These are phyloP conservation scores for Asterophora parasitica DNA, from an alignment of 768 basidiomycete genomes.

Conservation along the genomic window DNA sequence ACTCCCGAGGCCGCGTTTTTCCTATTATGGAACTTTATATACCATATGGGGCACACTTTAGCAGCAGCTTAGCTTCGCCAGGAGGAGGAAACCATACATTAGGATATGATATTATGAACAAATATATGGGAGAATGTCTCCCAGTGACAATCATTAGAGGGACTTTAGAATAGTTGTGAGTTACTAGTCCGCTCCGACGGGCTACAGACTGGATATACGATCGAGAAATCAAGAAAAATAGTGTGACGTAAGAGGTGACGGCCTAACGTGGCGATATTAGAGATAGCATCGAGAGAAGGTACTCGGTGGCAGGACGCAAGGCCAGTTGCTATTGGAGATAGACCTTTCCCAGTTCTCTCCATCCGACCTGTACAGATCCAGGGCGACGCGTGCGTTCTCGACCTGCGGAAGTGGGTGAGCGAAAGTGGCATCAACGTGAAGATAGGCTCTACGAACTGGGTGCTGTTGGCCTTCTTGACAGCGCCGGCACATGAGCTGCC, in stretches of 20 bases:
- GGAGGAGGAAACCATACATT: not conserved
- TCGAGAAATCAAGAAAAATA: conserved; percentile 2
- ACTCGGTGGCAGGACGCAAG: conserved; percentile 69
- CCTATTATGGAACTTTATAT: conserved; percentile 7
- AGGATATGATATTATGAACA: conserved; percentile 5
- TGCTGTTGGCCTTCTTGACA: conserved; percentile 70
- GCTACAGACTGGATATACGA: not conserved
- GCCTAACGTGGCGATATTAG: conserved; percentile 23
- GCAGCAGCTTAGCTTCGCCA: too few species aligned
- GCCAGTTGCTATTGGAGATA: conserved; percentile 63
- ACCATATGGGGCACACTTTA: not conserved
- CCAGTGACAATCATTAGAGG: conserved; percentile 7
- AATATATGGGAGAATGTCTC: conserved; percentile 3
- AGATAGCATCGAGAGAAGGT: conserved; percentile 78
- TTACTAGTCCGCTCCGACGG: not conserved
- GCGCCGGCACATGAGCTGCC: conserved; percentile 77
- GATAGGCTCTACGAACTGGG: conserved; percentile 48
- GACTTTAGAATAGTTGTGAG: not conserved
- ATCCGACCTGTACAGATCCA: conserved; percentile 55
- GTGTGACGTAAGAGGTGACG: not conserved
- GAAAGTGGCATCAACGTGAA: conserved; percentile 4
- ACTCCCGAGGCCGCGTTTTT: not conserved
- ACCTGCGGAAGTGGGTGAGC: conserved; percentile 37
- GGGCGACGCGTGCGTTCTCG: conserved; percentile 66
- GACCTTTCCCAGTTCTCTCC: conserved; percentile 62